A percentile compares a stretch with the other conserved stretches of the same genome.
phyloP scores from a whole-genome alignment of 305 asterid genomes.

The Fraxinus greggii region DNA sequence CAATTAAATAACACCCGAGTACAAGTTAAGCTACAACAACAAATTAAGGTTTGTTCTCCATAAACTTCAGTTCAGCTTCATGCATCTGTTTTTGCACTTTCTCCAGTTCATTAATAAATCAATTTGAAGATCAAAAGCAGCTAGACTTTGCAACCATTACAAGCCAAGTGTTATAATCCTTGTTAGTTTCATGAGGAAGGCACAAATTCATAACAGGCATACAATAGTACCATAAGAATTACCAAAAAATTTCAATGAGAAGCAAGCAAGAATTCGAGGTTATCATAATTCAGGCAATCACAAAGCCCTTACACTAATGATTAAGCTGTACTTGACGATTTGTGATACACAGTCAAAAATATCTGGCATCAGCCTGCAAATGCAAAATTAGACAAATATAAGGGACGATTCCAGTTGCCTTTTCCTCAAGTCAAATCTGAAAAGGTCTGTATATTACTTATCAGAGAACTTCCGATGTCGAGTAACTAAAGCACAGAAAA shows the following conservation, averaged over 20 bases:
- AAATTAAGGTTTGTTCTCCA: not conserved
- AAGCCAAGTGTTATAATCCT: not conserved
- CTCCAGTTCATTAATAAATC: not conserved
- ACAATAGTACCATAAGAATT: not conserved
- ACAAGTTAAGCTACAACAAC: not conserved
- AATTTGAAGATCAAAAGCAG: not conserved
- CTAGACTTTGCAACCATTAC: not conserved
- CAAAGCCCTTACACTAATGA: slow-evolving; percentile 35
- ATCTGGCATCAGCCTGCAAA: slow-evolving; percentile 44
- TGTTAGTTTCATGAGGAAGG: not conserved
- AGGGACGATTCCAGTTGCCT: not conserved
- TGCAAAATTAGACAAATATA: slow-evolving; percentile 12
- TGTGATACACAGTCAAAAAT: slow-evolving; percentile 27
- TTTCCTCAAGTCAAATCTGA: slow-evolving; percentile 1
- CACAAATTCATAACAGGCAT: not conserved
- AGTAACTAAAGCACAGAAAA: slow-evolving; percentile 41
- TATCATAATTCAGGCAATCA: not conserved
- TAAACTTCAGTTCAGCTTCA: not conserved
- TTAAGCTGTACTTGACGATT: slow-evolving; percentile 35
- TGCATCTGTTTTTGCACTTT: not conserved
- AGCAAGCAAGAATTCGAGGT: not conserved
- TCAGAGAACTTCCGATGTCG: slow-evolving; percentile 46
- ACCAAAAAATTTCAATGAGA: not conserved
- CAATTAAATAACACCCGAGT: not conserved
- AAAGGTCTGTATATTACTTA: slow-evolving; percentile 33